Conservation (phyloP, 2,329 filamentous ascomycete genomes). For the Claviceps lovelessii region DNA sequence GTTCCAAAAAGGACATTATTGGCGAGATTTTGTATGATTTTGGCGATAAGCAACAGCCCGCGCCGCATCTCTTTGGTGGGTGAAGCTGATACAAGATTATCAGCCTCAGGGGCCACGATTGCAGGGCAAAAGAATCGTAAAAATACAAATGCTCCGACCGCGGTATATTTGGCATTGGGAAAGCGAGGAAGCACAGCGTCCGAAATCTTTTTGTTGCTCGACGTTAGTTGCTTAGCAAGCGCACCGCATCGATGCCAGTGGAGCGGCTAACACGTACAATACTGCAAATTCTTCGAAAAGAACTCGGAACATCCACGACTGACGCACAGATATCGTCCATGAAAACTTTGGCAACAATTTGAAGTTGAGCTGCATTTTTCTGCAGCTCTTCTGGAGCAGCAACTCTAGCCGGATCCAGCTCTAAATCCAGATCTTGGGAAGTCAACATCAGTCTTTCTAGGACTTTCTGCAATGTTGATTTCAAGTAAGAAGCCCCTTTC, state of each 20-base stretch:
- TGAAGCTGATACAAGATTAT: conserved; percentile 45
- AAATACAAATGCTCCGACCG: conserved; percentile 58
- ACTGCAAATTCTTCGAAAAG: conserved; percentile 53
- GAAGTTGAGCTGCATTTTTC: conserved; percentile 51
- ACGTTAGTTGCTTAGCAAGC: background rate
- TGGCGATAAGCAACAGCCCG: conserved; percentile 53
- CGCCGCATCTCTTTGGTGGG: conserved; percentile 57
- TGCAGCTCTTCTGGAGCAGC: conserved; percentile 46
- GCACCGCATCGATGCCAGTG: background rate
- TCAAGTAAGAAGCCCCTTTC: conserved; percentile 52
- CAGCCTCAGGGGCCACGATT: conserved; percentile 54
- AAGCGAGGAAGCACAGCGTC: conserved; percentile 49
- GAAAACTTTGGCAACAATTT: conserved; percentile 55
- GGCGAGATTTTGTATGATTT: conserved; percentile 56
- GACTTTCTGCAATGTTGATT: conserved; percentile 50
- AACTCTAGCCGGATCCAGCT: conserved; percentile 50
- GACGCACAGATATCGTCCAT: conserved; percentile 57
- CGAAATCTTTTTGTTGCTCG: conserved; percentile 34
- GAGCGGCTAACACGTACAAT: conserved; percentile 32
- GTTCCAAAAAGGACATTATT: conserved; percentile 60
- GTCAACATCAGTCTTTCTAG: conserved; percentile 51
- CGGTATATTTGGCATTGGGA: conserved; percentile 56
- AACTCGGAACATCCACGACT: conserved; percentile 42
- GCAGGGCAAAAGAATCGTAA: conserved; percentile 59
- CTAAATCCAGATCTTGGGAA: conserved; percentile 52